Conservation (phyloP, 768 basidiomycete species). For the Rhizopogon rudus region DNA sequence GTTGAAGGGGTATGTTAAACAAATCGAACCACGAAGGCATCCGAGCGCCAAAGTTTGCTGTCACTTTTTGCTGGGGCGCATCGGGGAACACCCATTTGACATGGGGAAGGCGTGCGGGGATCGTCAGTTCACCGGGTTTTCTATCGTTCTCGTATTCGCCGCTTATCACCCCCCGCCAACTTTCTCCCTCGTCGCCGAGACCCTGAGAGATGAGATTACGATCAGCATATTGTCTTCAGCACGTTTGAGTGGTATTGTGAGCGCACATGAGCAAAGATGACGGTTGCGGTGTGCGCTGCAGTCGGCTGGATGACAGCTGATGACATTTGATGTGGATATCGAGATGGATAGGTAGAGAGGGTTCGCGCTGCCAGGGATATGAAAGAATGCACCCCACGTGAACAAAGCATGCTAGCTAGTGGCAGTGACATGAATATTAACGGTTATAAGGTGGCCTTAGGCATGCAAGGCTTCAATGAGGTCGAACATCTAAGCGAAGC, state of each 20-base stretch:
- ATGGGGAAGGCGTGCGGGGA: slow-evolving; percentile 47
- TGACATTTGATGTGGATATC: not conserved
- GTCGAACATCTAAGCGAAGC: too few relatives aligned
- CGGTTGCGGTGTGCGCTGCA: slow-evolving; percentile 4
- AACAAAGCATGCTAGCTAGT: not conserved
- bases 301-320: slow-evolving; percentile 1
- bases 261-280: slow-evolving; percentile 6
- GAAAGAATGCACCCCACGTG: not conserved
- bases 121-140: not conserved
- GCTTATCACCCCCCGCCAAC: not conserved
- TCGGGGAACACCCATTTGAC: slow-evolving; percentile 42
- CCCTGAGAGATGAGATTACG: slow-evolving; percentile 28
- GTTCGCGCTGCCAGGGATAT: not conserved
- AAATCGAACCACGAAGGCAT: slow-evolving; percentile 7
- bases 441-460: too few relatives aligned
- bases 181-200: slow-evolving; percentile 45
- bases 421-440: not conserved
- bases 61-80: slow-evolving; percentile 16
- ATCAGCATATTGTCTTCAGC: not conserved
- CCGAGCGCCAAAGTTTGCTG: not conserved
- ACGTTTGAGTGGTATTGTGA: not conserved
- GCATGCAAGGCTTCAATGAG: too few relatives aligned
- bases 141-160: not conserved
- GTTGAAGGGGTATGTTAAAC: not conserved
- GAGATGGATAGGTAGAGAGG: not conserved